Percentiles rank a stretch among this genome's conserved stretches.
Conservation (phyloP, 768 basidiomycete genomes). For the Mycena pura region DNA sequence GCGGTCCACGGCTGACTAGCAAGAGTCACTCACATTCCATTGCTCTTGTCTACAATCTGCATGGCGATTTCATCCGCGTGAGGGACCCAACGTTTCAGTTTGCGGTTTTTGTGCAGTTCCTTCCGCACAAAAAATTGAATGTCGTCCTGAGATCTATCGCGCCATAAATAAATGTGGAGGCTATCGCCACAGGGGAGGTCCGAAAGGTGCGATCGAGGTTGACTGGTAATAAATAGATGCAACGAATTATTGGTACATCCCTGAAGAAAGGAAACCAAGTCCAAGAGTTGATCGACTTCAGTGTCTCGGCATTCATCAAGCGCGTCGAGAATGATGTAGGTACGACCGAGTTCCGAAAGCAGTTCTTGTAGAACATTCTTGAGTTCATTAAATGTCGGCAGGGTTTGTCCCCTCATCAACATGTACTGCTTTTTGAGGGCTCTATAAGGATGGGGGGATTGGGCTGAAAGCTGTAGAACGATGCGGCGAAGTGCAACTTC, state of each 20-base stretch:
- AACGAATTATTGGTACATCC: not conserved
- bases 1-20: too few relatives aligned
- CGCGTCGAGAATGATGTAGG: not conserved
- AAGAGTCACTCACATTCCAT: too few relatives aligned
- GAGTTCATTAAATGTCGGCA: not conserved
- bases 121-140: too few relatives aligned
- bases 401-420: not conserved
- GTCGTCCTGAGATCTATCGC: too few relatives aligned
- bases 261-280: not conserved
- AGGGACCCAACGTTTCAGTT: too few relatives aligned
- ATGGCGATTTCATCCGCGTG: too few relatives aligned
- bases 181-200: too few relatives aligned
- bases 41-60: too few relatives aligned
- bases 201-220: too few relatives aligned
- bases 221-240: constrained; percentile 5
- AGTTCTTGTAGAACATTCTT: not conserved
- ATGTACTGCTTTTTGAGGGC: not conserved
- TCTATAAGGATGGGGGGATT: not conserved
- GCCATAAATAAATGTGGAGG: too few relatives aligned
- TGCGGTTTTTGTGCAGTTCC: too few relatives aligned
- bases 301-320: not conserved
- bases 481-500: not conserved
- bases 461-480: constrained; percentile 1
- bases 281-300: not conserved
- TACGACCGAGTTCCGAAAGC: not conserved